A percentile compares a stretch with the other conserved stretches of the same genome.
Conservation (phyloP, 495 filamentous ascomycete species). For the Cryomyces minteri region DNA sequence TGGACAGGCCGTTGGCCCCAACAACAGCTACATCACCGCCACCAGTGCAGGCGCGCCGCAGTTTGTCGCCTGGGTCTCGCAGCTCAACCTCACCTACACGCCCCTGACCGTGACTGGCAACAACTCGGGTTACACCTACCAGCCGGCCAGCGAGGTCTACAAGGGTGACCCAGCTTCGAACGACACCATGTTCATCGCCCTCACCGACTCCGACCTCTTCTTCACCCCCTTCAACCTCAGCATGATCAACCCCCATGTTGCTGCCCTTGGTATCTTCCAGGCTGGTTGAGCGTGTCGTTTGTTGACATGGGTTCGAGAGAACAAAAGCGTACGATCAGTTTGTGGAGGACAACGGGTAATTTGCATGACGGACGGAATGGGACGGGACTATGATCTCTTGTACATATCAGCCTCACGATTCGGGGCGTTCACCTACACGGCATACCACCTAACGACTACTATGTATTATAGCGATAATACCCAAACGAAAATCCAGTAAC, state of each 20-base stretch:
- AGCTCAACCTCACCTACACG: constrained; percentile 75
- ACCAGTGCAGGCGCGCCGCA: constrained; percentile 34
- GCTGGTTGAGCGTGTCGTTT: constrained; percentile 39
- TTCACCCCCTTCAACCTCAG: constrained; percentile 63
- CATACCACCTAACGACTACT: no score
- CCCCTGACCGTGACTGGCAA: constrained; percentile 34
- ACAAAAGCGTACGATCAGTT: neutral
- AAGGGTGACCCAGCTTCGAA: constrained; percentile 53
- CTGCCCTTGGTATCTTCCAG: constrained; percentile 60
- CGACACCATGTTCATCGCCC: constrained; percentile 58
- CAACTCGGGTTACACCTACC: constrained; percentile 44
- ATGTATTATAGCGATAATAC: no score
- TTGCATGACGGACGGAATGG: neutral
- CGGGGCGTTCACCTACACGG: no score
- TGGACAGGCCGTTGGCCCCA: constrained; percentile 54
- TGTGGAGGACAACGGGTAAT: neutral
- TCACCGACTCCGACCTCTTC: constrained; percentile 50
- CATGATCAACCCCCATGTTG: constrained; percentile 58
- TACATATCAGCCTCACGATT: no score
- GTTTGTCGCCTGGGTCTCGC: constrained; percentile 64
- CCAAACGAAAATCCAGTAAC: no score
- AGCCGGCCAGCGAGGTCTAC: constrained; percentile 45
- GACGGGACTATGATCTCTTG: no score
- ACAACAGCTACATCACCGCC: constrained; percentile 60
- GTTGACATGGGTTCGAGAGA: neutral